These are phyloP conservation scores for Penicillium sp. DNA, from an alignment of 2,329 filamentous ascomycete genomes.

Conservation along the genomic window DNA sequence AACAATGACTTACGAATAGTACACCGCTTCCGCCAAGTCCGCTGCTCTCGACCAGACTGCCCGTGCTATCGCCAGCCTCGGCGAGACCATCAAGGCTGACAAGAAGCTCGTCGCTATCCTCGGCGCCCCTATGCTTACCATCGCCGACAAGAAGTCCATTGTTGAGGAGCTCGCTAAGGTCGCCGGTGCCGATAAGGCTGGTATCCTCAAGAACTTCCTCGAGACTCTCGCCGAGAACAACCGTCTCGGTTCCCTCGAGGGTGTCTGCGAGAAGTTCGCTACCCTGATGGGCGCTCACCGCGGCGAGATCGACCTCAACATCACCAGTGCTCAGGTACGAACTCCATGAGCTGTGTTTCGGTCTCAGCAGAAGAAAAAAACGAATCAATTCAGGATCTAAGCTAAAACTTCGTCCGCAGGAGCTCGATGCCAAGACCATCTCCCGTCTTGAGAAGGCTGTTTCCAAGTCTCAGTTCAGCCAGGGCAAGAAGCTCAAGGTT, in stretches of 20 bases:
- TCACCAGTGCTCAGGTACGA: constrained; percentile 84
- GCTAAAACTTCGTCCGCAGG: constrained; percentile 47
- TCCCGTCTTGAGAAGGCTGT: constrained; percentile 82
- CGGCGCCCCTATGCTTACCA: constrained; percentile 73
- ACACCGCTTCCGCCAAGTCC: constrained; percentile 91
- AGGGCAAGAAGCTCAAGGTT: constrained; percentile 98
- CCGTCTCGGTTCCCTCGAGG: constrained; percentile 77
- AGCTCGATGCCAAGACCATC: constrained; percentile 84
- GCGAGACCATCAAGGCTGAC: constrained; percentile 75
- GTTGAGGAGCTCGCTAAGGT: constrained; percentile 85
- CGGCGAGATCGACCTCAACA: constrained; percentile 89
- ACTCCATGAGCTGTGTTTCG: neutral
- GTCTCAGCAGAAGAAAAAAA: neutral
- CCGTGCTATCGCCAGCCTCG: constrained; percentile 72
- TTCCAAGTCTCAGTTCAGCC: constrained; percentile 81
- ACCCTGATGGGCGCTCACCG: constrained; percentile 83
- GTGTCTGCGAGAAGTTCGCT: constrained; percentile 82
- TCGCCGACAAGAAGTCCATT: constrained; percentile 80
- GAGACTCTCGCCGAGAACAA: constrained; percentile 92
- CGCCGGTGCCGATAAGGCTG: constrained; percentile 67
- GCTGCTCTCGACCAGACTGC: constrained; percentile 81
- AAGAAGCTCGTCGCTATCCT: constrained; percentile 76
- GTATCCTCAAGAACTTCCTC: constrained; percentile 93
- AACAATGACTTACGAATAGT: constrained; percentile 56
- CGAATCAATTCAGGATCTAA: neutral